A percentile compares a stretch with the other conserved stretches of the same genome.
phyloP scores from a whole-genome alignment of 371 early-diverging fungal species.

The Nematocida minor region DNA sequence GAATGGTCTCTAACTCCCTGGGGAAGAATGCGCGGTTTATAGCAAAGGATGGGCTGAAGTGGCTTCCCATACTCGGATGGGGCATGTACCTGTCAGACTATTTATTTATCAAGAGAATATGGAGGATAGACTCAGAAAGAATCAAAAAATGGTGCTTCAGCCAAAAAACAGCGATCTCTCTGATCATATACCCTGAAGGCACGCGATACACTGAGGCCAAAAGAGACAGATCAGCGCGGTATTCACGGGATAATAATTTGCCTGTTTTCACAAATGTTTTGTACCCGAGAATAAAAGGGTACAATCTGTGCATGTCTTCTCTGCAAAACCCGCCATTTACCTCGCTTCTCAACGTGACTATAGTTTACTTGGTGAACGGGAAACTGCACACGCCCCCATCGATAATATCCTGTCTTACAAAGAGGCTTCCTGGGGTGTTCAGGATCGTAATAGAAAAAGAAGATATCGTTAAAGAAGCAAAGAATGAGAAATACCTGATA shows the following conservation, averaged over 20 bases:
- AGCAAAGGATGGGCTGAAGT: conserved; percentile 52
- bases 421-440: conserved; percentile 33
- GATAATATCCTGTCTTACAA: conserved; percentile 41
- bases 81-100: conserved; percentile 39
- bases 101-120: conserved; percentile 57
- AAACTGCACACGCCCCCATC: conserved; percentile 29
- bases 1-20: conserved; percentile 32
- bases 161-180: neutral
- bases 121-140: conserved; percentile 55
- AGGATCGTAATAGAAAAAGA: conserved; percentile 33
- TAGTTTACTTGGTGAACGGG: conserved; percentile 49
- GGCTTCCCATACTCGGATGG: conserved; percentile 61
- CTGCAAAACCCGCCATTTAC: conserved; percentile 27
- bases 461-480: conserved; percentile 19
- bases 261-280: conserved; percentile 69
- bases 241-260: conserved; percentile 67
- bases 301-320: conserved; percentile 59
- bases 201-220: conserved; percentile 49
- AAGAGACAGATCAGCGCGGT: conserved; percentile 67
- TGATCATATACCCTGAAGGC: conserved; percentile 65
- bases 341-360: conserved; percentile 60
- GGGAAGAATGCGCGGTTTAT: conserved; percentile 55
- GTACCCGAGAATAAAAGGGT: conserved; percentile 74
- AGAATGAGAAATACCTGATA: conserved; percentile 50
- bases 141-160: conserved; percentile 51